phyloP scores from a whole-genome alignment of 768 basidiomycete genomes.

The Tremella yokohamensis region DNA sequence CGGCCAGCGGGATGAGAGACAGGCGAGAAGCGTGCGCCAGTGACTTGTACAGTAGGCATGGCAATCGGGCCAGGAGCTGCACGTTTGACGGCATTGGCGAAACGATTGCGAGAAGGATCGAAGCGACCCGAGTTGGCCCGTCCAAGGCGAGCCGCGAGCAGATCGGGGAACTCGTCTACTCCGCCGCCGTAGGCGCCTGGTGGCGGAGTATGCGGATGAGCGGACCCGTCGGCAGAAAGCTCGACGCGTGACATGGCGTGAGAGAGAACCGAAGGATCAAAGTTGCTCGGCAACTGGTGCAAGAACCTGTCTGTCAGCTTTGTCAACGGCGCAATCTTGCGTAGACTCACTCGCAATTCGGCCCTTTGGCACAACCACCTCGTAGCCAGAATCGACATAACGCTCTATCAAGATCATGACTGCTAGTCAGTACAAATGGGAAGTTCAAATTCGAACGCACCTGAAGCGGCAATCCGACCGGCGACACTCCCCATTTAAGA shows the following conservation, averaged over 20 bases:
- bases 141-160: conserved; percentile 26
- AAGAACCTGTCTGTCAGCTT: conserved; percentile 58
- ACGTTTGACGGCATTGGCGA: conserved; percentile 86
- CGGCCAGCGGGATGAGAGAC: background rate
- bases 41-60: conserved; percentile 23
- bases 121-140: conserved; percentile 54
- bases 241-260: conserved; percentile 49
- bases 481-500: conserved; percentile 91
- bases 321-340: background rate
- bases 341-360: conserved; percentile 68
- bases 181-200: background rate
- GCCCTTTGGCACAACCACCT: conserved; percentile 94
- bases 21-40: conserved; percentile 16
- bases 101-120: conserved; percentile 85
- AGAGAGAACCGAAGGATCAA: conserved; percentile 57
- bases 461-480: conserved; percentile 97
- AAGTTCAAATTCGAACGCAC: conserved; percentile 55
- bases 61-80: conserved; percentile 34
- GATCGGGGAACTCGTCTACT: conserved; percentile 50
- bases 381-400: conserved; percentile 96
- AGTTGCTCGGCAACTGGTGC: conserved; percentile 82
- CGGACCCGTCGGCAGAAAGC: conserved; percentile 42
- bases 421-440: conserved; percentile 45
- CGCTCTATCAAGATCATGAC: conserved; percentile 91
- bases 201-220: conserved; percentile 32